Percentiles rank a stretch among this genome's conserved stretches.
Evolutionary conservation across 2,329 filamentous ascomycete genomes (phyloP).

Genomic region (Cladophialophora chaetospira): DNA sequence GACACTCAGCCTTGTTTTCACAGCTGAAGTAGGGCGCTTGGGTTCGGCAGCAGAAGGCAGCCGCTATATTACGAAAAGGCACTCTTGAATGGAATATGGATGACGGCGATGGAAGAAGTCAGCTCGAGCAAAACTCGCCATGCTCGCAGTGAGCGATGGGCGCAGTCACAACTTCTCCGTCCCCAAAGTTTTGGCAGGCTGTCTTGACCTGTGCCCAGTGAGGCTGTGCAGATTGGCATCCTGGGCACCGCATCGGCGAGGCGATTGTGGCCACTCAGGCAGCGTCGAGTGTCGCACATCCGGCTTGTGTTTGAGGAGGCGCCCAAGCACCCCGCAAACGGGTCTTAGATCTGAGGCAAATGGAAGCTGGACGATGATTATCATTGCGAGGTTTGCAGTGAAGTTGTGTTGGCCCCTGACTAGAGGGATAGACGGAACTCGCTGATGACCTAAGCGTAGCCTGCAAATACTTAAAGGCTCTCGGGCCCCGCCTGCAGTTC

Average conservation of each 20-base stretch:
- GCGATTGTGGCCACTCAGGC: constrained; percentile 10
- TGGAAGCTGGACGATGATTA: too few relatives aligned
- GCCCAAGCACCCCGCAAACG: constrained; percentile 1
- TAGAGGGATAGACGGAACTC: too few relatives aligned
- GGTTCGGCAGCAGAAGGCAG: background rate
- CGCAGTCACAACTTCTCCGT: background rate
- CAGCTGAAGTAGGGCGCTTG: background rate
- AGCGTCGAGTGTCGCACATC: background rate
- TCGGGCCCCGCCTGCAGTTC: too few relatives aligned
- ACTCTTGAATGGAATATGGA: background rate
- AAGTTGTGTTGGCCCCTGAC: too few relatives aligned
- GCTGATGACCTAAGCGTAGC: too few relatives aligned
- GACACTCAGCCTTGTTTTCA: constrained; percentile 4
- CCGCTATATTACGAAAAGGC: background rate
- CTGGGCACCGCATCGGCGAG: constrained; percentile 14
- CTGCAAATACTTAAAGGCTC: too few relatives aligned
- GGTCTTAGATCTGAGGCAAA: background rate
- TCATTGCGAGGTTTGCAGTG: too few relatives aligned
- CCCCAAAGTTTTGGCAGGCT: background rate
- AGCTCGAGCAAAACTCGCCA: background rate
- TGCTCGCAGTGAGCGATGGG: background rate
- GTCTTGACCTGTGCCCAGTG: constrained; percentile 11
- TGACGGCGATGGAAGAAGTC: constrained; percentile 4
- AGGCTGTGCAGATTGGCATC: constrained; percentile 20
- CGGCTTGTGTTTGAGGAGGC: constrained; percentile 18